Evolutionary conservation across 2,329 filamentous ascomycete genomes (phyloP), one percentile per base, ranked within the genome.

Genomic region (Stagonosporopsis tanaceti): DNA sequence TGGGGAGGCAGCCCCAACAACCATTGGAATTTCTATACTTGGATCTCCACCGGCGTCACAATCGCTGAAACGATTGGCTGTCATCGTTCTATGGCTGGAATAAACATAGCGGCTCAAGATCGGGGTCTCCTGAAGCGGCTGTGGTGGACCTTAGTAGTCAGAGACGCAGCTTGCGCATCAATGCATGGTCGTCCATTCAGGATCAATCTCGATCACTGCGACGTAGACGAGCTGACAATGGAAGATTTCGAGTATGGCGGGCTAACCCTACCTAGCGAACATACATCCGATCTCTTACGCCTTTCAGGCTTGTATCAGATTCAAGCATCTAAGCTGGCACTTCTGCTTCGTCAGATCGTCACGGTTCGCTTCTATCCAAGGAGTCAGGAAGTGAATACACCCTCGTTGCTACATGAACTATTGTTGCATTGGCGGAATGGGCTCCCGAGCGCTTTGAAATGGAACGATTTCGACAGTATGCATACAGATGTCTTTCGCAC

Each of bases 1-100:
- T 56, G 47, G 53, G 53, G 53, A 17, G 53, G 53, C 41, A 56
- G 53, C 27, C 53, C 47, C 2, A 56, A 50, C 6, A 56, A 46
- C 6, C 41, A 56, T n/a, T 56, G 53, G 47, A 56, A 56, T 41
- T 56, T 56, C 41, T 56, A 56, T 22, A 50, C 53, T n/a, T 56
- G 47, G 53, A 45, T 56, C 6, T 56, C 53, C 27, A 50, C 41
- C 6, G 47, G 53, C 24, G 53, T 56, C 8, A 56, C 47, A 24
- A 39, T 50, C 6, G 47, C 53, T 17, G 47, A 56, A 28, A 56
- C 53, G 4, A 50, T 56, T 37, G 53, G 53, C 25, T 56, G 47
- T 47, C 46, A 56, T 25, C 50, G 53, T 12, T 56, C 53, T 11
- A 46, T 56, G 47, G 47, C 40, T 24, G 47, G 47, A 24, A 40